Evolutionary conservation across 768 basidiomycete species (phyloP).

Genomic region (Suillus tomentosus): DNA sequence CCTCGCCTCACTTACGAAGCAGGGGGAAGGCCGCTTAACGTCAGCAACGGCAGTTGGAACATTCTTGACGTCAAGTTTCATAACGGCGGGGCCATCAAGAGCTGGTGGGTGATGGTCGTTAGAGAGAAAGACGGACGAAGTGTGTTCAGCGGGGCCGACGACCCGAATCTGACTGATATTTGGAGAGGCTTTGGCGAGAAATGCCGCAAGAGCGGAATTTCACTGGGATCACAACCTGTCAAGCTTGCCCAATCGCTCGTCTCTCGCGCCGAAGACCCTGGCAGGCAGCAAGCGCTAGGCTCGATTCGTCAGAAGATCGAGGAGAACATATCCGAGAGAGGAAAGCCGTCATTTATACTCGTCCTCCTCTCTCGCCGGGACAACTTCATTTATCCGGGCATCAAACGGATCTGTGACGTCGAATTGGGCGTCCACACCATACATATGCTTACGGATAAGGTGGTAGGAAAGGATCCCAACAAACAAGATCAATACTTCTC

Average conservation of each 20-base stretch:
- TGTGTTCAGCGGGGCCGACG: slow-evolving; percentile 39
- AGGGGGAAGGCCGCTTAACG: slow-evolving; percentile 39
- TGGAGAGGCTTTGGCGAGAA: slow-evolving; percentile 57
- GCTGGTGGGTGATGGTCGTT: slow-evolving; percentile 72
- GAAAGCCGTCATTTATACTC: slow-evolving; percentile 64
- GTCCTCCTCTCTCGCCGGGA: slow-evolving; percentile 69
- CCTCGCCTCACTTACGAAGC: slow-evolving; percentile 58
- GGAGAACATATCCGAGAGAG: slow-evolving; percentile 23
- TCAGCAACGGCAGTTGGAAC: slow-evolving; percentile 74
- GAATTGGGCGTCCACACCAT: slow-evolving; percentile 71
- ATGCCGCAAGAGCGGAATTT: slow-evolving; percentile 52
- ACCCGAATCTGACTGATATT: slow-evolving; percentile 44
- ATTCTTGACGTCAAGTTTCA: slow-evolving; percentile 73
- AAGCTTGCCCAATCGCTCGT: slow-evolving; percentile 35
- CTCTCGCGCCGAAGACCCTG: slow-evolving; percentile 30
- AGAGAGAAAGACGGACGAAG: slow-evolving; percentile 43
- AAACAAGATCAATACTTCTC: slow-evolving; percentile 82
- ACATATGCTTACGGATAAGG: slow-evolving; percentile 68
- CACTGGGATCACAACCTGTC: slow-evolving; percentile 36
- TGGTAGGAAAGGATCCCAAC: slow-evolving; percentile 44
- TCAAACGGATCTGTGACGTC: slow-evolving; percentile 78
- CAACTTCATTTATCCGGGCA: slow-evolving; percentile 77
- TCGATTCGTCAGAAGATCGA: slow-evolving; percentile 45
- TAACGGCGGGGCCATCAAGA: slow-evolving; percentile 46
- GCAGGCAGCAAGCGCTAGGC: slow-evolving; percentile 39